Evolutionary conservation across 1,139 yeast genomes (phyloP), one percentile per base, ranked within the genome.

Genomic region (Hansenula lynferdii): DNA sequence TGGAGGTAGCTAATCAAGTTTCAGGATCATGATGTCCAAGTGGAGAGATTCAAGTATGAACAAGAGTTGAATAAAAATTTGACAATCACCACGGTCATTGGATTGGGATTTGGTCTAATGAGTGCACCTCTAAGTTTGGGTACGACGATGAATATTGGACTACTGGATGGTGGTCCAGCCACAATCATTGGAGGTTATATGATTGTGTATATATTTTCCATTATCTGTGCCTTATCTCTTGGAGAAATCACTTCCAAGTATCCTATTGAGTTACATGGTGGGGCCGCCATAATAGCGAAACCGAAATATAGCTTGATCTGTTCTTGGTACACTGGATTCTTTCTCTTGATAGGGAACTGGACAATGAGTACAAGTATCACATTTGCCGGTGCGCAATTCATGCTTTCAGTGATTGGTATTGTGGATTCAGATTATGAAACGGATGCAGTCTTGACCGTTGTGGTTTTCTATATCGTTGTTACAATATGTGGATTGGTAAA

Each of bases 301-400:
- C 75, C 75, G 6, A 66, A 65, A 37, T 75, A 76, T 44, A 72
- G 84, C 7, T 58, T 71, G 34, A 57, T 73, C 4, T 65, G 78
- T 39, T 78, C 86, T 6, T 83, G 90, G 89, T 75, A 73, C 51
- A 81, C 86, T 0, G 92, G 92, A 0, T 84, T 90, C 85, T 72
- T 79, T 45, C 62, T 82, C 38, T 64, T 83, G 21, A 69, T 84
- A 20, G 92, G 94, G 1, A 82, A 80, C 51, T 78, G 89, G 85
- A 74, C 86, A 2, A 82, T 80, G 72, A 77, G 84, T 40, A 77
- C 81, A 7, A 77, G 86, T 45, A 79, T 81, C 41, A 70, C 84
- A 40, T 84, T 80, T 61, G 80, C 85, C 1, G 94, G 90, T 1
- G 72, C 89, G 1, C 89, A 82, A 52, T 77, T 84, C 50, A 72